Percentiles rank a stretch among this genome's conserved stretches.
Evolutionary conservation across 768 basidiomycete species (phyloP).

Genomic region (Mycena olivaceomarginata): DNA sequence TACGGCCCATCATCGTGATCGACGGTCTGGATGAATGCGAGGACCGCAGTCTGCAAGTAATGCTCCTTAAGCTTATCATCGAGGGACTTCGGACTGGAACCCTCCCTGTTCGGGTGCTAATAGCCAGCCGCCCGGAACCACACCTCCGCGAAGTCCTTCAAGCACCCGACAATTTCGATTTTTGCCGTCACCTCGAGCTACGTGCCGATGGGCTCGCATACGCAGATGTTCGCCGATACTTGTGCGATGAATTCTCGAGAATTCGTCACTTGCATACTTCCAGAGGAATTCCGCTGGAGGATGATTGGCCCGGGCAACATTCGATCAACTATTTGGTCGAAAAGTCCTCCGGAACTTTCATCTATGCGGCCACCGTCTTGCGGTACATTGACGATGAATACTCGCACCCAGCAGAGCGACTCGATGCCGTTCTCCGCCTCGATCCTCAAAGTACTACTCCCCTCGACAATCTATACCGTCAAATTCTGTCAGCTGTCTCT

Average conservation of each 20-base stretch:
- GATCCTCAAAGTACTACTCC: conserved; percentile 25
- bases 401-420: conserved; percentile 26
- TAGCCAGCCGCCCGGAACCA: conserved; percentile 21
- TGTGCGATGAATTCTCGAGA: conserved; percentile 4
- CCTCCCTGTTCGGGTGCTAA: conserved; percentile 3
- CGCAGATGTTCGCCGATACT: conserved; percentile 13
- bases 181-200: conserved; percentile 15
- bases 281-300: conserved; percentile 1
- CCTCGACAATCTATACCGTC: conserved; percentile 26
- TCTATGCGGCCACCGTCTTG: conserved; percentile 25
- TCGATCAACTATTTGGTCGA: conserved; percentile 14
- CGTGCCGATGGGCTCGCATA: conserved; percentile 3
- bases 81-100: not conserved
- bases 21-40: conserved; percentile 18
- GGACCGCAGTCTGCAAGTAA: not conserved
- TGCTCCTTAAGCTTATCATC: conserved; percentile 10
- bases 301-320: conserved; percentile 16
- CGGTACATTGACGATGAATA: conserved; percentile 31
- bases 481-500: conserved; percentile 3
- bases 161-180: not conserved
- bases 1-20: conserved; percentile 12
- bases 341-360: conserved; percentile 34
- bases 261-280: not conserved
- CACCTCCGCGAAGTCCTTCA: not conserved
- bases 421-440: conserved; percentile 13